A percentile compares a stretch with the other conserved stretches of the same genome.
phyloP scores from a whole-genome alignment of 352 stramenopile species.

The Phytophthora brassicae region DNA sequence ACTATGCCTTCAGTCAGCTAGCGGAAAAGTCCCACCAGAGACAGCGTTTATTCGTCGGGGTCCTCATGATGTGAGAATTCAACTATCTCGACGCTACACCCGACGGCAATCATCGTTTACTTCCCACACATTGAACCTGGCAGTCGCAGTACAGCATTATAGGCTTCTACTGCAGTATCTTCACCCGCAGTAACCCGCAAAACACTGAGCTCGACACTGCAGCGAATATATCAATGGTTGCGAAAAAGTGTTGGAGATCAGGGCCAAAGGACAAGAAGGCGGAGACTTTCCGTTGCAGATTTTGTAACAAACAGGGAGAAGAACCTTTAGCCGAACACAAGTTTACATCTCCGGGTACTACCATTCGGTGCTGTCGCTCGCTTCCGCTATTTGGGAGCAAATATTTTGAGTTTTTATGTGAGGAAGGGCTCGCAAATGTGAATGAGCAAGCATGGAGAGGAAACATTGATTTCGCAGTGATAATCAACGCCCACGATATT shows the following conservation, averaged over 20 bases:
- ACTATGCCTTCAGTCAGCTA: slow-evolving; percentile 33
- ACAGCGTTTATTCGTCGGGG: not conserved
- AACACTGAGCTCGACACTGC: not conserved
- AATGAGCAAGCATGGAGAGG: too few species aligned
- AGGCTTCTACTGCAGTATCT: too few species aligned
- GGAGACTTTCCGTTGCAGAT: slow-evolving; percentile 17
- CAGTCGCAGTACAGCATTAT: too few species aligned
- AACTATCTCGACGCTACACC: slow-evolving; percentile 3
- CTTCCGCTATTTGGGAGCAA: slow-evolving; percentile 46
- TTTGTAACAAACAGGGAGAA: not conserved
- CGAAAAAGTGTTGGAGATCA: slow-evolving; percentile 5
- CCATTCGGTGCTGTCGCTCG: slow-evolving; percentile 43
- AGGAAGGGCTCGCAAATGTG: too few species aligned
- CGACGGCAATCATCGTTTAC: slow-evolving; percentile 10
- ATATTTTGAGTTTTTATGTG: slow-evolving; percentile 36
- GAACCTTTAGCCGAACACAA: not conserved
- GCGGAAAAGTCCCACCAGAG: slow-evolving; percentile 35
- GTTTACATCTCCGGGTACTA: not conserved
- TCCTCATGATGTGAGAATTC: slow-evolving; percentile 2
- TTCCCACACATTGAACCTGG: not conserved
- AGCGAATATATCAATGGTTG: slow-evolving; percentile 20
- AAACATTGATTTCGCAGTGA: slow-evolving; percentile 58
- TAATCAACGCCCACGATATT: slow-evolving; percentile 60
- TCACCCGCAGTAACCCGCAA: not conserved
- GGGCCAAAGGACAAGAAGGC: not conserved